A percentile compares a stretch with the other conserved stretches of the same genome.
These are phyloP conservation scores for Stachybotrys elegans DNA, from an alignment of 2,329 filamentous ascomycete species.

Conservation along the genomic window DNA sequence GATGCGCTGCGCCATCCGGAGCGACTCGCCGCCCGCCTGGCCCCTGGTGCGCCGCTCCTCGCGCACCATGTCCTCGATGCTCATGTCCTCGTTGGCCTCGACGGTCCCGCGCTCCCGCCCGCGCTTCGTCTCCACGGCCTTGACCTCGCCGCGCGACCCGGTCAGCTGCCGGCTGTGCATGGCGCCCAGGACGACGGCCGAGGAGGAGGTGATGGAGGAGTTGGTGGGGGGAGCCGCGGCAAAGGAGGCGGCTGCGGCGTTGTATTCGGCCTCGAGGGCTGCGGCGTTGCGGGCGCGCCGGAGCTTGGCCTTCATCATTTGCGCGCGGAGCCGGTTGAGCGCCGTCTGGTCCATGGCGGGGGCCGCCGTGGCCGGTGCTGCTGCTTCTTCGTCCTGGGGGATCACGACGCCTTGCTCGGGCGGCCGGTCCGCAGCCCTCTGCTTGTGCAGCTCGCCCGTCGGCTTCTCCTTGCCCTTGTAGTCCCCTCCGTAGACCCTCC, in stretches of 20 bases:
- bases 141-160: constrained; percentile 68
- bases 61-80: constrained; percentile 91
- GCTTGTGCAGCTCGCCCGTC: constrained; percentile 77
- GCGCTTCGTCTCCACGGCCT: constrained; percentile 70
- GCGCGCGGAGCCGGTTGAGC: constrained; percentile 84
- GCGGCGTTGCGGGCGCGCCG: constrained; percentile 69
- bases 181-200: constrained; percentile 68
- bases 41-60: constrained; percentile 84
- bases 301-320: constrained; percentile 94
- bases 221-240: constrained; percentile 45
- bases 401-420: constrained; percentile 53
- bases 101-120: constrained; percentile 81
- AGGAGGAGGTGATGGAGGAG: constrained; percentile 53
- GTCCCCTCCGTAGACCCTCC: constrained; percentile 75
- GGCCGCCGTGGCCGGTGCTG: constrained; percentile 25
- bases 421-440: constrained; percentile 51
- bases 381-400: constrained; percentile 34
- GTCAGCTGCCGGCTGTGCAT: constrained; percentile 90
- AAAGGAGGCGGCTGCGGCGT: constrained; percentile 63
- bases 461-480: constrained; percentile 85
- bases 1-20: constrained; percentile 84
- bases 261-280: constrained; percentile 79
- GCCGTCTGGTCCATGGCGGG: constrained; percentile 65
- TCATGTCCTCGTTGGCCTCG: constrained; percentile 92
- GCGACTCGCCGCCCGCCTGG: constrained; percentile 72